Evolutionary conservation across 2,329 filamentous ascomycete species (phyloP).

Genomic region (Cladosporium oxysporum): DNA sequence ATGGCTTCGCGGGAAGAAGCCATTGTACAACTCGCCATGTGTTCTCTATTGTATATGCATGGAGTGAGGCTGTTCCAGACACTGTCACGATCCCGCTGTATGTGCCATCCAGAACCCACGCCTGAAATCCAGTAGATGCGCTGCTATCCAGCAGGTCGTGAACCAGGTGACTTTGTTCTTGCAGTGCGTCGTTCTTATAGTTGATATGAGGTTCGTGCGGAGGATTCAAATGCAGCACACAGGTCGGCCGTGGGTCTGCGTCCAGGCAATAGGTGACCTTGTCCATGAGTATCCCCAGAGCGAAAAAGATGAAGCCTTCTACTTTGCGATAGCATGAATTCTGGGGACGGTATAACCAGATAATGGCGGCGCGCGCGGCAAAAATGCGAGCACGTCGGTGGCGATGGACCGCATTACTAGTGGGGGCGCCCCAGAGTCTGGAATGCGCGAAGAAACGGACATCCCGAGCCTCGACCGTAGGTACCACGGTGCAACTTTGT

Average conservation of each 20-base stretch:
- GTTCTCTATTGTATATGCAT: constrained; percentile 23
- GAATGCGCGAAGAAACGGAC: no score
- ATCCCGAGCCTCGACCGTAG: no score
- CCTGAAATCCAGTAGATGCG: not conserved
- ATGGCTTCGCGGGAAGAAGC: constrained; percentile 2
- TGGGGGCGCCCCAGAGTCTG: no score
- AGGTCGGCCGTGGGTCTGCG: constrained; percentile 26
- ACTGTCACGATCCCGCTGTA: not conserved
- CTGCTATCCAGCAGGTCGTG: not conserved
- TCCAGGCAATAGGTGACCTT: constrained; percentile 18
- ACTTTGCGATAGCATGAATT: no score
- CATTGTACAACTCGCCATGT: constrained; percentile 25
- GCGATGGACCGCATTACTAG: no score
- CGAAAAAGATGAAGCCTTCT: not conserved
- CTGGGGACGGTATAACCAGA: no score
- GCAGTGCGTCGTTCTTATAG: not conserved
- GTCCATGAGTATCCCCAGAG: not conserved
- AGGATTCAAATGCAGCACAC: constrained; percentile 21
- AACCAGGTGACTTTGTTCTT: not conserved
- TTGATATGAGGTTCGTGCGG: not conserved
- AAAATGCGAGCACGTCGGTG: no score
- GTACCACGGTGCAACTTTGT: no score
- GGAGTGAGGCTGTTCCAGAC: not conserved
- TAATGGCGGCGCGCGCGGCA: no score
- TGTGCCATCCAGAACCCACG: not conserved